A percentile compares a stretch with the other conserved stretches of the same genome.
Evolutionary conservation across 164 flowering plant genomes (phyloP).

Genomic region (Dillenia turbinata): DNA sequence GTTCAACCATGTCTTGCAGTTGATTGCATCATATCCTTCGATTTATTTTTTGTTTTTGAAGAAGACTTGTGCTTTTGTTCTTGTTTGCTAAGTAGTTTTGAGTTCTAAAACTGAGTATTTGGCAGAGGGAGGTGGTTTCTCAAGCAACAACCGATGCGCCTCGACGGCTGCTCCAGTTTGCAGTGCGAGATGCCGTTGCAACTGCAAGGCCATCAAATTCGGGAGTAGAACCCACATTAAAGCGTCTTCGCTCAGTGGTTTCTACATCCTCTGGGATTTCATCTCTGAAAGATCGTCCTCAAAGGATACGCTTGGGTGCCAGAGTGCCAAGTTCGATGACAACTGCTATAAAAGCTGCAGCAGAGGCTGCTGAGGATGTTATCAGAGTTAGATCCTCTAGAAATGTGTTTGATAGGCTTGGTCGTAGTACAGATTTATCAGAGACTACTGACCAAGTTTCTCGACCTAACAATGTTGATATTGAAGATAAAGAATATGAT

Average conservation of each 20-base stretch:
- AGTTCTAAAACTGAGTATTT: conserved; percentile 13
- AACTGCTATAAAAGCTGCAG: conserved; percentile 76
- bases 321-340: conserved; percentile 49
- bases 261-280: conserved; percentile 48
- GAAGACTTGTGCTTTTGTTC: background rate
- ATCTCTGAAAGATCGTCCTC: conserved; percentile 31
- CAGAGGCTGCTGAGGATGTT: conserved; percentile 88
- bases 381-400: conserved; percentile 35
- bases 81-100: background rate
- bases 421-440: conserved; percentile 36
- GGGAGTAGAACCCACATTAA: conserved; percentile 38
- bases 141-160: conserved; percentile 49
- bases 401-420: conserved; percentile 84
- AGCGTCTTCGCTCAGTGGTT: conserved; percentile 87
- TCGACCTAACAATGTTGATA: conserved; percentile 17
- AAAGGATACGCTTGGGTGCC: conserved; percentile 45
- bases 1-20: no score
- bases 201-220: conserved; percentile 40
- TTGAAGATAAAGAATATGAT: conserved; percentile 37
- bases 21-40: no score
- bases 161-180: conserved; percentile 86
- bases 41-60: no score
- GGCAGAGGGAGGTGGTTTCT: conserved; percentile 45
- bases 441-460: conserved; percentile 18
- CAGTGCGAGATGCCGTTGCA: conserved; percentile 88